Evolutionary conservation across 164 flowering plant genomes (phyloP), one percentile per base, ranked within the genome.

Genomic region (Annona squamosa): DNA sequence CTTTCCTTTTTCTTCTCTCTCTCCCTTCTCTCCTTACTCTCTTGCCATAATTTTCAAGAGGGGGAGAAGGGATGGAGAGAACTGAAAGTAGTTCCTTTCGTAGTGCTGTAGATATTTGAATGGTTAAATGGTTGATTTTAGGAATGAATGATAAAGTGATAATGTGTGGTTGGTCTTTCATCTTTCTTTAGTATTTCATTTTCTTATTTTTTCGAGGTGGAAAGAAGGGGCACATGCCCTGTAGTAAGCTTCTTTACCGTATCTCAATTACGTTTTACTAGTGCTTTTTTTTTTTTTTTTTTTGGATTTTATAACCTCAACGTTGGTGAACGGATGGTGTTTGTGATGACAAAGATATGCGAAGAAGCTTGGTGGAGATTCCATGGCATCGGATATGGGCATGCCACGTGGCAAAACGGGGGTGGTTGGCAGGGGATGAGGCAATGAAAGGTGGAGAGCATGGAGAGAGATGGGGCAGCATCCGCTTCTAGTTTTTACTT

Each of bases 361-460:
- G 62, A 17, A 46, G 62, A 43, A 41, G 78, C 84, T 82, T 86
- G 90, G 91, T 81, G 83, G 83, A 79, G 65, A 84, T 83, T 77
- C 73, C 69, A 57, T 78, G 77, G 75, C 79, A 79, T 84, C 84
- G 90, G 97, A 88, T 87, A 84, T 84, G 78, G 82, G 73, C n/a
- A 1, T 76, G 88, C 71, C 91, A 93, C 86, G 86, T 89, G 98
- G 91, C 89, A 74, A 10, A 3, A 68, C n/a, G 75, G 5, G 73
- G 74, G 76, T 88, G 92, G 97, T 64, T 73, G 76, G 74, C 79
- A 82, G 81, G 77, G 67, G 98, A 93, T 91, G 82, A 90, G 94
- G 87, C 9, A 57, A 71, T 71, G 78, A 72, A 68, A 74, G 88
- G 84, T 80, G 85, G 73, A 85, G 86, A 77, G 75, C 2, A 68